These are phyloP conservation scores for Rutstroemia sp. DNA, from an alignment of 2,329 filamentous ascomycete genomes.

Conservation along the genomic window DNA sequence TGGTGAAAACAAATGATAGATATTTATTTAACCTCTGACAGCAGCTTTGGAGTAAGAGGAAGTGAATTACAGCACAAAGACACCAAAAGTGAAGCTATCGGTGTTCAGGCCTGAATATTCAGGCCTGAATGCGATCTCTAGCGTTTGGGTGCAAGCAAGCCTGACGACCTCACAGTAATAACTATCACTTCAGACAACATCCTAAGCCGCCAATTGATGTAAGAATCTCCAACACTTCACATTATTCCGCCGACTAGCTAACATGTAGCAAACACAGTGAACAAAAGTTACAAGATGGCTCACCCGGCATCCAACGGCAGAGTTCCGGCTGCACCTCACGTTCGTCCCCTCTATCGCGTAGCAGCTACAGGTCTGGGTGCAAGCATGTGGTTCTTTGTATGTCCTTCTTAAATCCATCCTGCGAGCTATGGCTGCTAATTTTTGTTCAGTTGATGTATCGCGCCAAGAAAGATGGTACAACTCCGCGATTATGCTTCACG, in stretches of 20 bases:
- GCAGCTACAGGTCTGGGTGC: constrained; percentile 81
- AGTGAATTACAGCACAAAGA: constrained; percentile 6
- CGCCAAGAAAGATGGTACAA: constrained; percentile 81
- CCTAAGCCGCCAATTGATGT: neutral
- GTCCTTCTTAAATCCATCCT: constrained; percentile 30
- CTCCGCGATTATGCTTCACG: neutral
- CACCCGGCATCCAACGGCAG: too few species aligned
- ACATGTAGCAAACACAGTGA: neutral
- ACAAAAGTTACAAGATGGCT: constrained; percentile 35
- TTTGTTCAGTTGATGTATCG: constrained; percentile 79
- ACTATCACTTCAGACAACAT: neutral
- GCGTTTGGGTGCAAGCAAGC: neutral
- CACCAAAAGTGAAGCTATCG: neutral
- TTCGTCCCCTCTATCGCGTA: constrained; percentile 70
- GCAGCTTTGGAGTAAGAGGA: neutral
- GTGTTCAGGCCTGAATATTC: neutral
- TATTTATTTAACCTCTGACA: neutral
- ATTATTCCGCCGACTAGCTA: too few species aligned
- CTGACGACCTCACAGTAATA: neutral
- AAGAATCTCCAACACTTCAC: neutral
- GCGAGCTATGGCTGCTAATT: constrained; percentile 9
- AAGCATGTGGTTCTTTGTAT: constrained; percentile 99
- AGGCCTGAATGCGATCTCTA: neutral
- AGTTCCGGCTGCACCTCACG: constrained; percentile 44
- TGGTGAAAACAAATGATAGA: neutral